Base-by-base conservation (phyloP, 257 asterid genomes). In the Solanum medicagineum region DNA sequence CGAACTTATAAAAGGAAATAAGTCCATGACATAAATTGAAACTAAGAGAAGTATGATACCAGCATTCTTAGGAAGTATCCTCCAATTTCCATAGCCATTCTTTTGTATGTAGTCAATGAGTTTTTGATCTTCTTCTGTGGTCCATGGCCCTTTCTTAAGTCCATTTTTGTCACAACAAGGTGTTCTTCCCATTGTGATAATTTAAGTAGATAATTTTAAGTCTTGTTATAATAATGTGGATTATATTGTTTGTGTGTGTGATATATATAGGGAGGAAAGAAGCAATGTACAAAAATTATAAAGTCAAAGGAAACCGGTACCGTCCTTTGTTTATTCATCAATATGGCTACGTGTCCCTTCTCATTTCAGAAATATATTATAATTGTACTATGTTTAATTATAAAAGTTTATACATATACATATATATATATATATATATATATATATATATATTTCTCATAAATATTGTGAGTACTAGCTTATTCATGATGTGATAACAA, bases 101-200 rank as follows among this genome's bases (percentile, higher is more conserved):
- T 88, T 90, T 71, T 91, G 90, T 70, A 94, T 91, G 71, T 92
- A 92, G 85, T 93, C 92, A 11, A 91, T 80, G 83, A 94, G 97
- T 86, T 91, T 93, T 59, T 93, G 93, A 81, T 94, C 97, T 71
- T 94, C 98, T 86, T 94, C 97, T 0, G 89, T 90, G 6, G 98
- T 94, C 98, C 98, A 94, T 32, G 98, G 98, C 24, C 98, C 98
- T 71, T 90, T 94, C 84, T 93, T 94, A 19, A 94, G 92, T 32
- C 97, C 98, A 84, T 84, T 90, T 88, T 94, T 92, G 14, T 94
- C 98, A 86, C 98, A 91, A 56, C 98, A 92, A 1, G 98, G 98
- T 69, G 95, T 56, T 89, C 97, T 88, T 80, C 94, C 97, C 98
- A 94, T 95, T 45, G 36, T 56, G 13, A 42, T 11, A 49, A 63